These are phyloP conservation scores for Populus hybrid DNA, from an alignment of 441 rosid species.

Conservation along the genomic window DNA sequence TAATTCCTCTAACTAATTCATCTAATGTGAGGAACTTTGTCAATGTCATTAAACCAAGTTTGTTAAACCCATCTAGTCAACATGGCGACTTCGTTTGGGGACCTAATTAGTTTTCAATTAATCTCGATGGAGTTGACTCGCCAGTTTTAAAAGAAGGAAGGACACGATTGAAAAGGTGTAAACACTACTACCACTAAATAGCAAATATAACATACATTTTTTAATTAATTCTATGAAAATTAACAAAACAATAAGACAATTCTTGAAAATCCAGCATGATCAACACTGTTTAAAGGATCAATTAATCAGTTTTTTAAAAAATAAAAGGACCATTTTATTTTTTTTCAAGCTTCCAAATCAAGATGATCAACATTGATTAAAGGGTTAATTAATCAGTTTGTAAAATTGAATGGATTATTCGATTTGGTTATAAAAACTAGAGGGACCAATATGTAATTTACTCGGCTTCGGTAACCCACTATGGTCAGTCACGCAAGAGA, in stretches of 20 bases:
- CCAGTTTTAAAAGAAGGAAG: neutral
- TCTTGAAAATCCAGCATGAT: neutral
- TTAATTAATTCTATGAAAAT: too few relatives aligned
- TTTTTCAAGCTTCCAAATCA: too few relatives aligned
- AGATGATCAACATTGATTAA: neutral
- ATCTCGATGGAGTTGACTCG: too few relatives aligned
- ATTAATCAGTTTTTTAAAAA: too few relatives aligned
- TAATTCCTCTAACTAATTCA: too few relatives aligned
- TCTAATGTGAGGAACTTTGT: too few relatives aligned
- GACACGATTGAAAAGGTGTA: neutral
- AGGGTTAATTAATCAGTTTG: neutral
- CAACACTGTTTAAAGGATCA: neutral
- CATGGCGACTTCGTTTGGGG: too few relatives aligned
- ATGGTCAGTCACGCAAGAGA: neutral
- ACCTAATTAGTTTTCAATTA: too few relatives aligned
- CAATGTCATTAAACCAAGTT: too few relatives aligned
- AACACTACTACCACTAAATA: neutral
- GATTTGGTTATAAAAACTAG: too few relatives aligned
- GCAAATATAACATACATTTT: neutral
- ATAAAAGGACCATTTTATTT: neutral
- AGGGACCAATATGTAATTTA: neutral
- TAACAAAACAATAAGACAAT: neutral
- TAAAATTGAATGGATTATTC: too few relatives aligned
- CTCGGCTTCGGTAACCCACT: neutral
- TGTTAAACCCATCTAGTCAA: too few relatives aligned